These are phyloP conservation scores for Annona squamosa DNA, from an alignment of 164 flowering plant genomes.

Conservation along the genomic window DNA sequence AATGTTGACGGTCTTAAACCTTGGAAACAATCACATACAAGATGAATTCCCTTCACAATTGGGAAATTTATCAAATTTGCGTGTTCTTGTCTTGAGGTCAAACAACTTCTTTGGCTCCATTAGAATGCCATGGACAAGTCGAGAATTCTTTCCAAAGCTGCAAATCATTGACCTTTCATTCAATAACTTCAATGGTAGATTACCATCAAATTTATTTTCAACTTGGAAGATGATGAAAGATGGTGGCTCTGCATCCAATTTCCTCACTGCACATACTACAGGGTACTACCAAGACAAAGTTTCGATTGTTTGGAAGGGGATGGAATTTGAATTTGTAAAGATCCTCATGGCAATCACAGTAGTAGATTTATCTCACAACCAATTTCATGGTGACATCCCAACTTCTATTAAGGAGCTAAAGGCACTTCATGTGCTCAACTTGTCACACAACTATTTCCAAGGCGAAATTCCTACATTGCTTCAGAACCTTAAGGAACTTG, in stretches of 20 bases:
- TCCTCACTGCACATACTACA: not conserved
- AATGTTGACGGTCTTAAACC: not conserved
- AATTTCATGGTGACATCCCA: constrained; percentile 48
- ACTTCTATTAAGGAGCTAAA: constrained; percentile 26
- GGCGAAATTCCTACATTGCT: constrained; percentile 30
- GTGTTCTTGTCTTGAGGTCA: not conserved
- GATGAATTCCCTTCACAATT: constrained; percentile 2
- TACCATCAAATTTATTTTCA: constrained; percentile 2
- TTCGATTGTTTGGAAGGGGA: constrained; percentile 40
- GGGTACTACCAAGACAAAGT: constrained; percentile 28
- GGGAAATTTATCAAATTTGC: not conserved
- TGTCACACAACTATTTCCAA: constrained; percentile 26
- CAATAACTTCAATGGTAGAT: constrained; percentile 8
- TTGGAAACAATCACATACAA: not conserved
- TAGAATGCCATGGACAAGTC: not conserved
- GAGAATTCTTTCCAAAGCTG: constrained; percentile 1
- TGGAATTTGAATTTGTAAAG: constrained; percentile 27
- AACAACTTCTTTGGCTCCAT: not conserved
- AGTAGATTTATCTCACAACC: constrained; percentile 49
- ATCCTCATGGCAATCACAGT: constrained; percentile 34
- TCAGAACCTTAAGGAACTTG: constrained; percentile 24
- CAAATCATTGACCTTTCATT: constrained; percentile 17
- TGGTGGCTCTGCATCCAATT: not conserved
- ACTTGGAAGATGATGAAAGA: constrained; percentile 24
- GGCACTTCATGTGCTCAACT: constrained; percentile 37